Evolutionary conservation across 106 monocot genomes (phyloP), one percentile per base, ranked within the genome.

Genomic region (Xerophyta viscosa): DNA sequence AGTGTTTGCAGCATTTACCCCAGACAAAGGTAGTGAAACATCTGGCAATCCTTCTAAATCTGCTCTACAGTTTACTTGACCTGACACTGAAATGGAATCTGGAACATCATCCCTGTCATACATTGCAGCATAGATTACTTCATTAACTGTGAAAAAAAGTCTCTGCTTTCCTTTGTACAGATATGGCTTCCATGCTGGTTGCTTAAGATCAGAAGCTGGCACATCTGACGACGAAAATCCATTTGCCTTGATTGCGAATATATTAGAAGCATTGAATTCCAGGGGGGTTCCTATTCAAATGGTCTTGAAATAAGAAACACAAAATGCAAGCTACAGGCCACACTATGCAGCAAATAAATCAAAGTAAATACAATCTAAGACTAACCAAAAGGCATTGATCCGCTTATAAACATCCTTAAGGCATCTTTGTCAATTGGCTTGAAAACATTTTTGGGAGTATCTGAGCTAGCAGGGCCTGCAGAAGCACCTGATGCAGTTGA

Each of bases 181-280:
- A 57, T 88, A 88, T 18, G 94, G 94, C 51, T 96, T 96, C 94
- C 94, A 96, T 23, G 84, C 88, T 67, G 94, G 94, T 63, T 88
- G 94, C 31, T 82, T 84, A 13, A 81, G 68, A 33, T 81, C 84
- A 61, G 71, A 15, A 59, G 62, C 78, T 25, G 78, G 84, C 18
- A 68, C 27, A 67, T 96, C 94, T 44, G 70, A 61, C 27, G 88
- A 72, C 63, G 82, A 70, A 78, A 96, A 88, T 15, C 94, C 94
- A 66, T 29, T 79, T 12, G 65, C 23, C 62, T 73, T 81, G 46
- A 88, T 88, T 11, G 73, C 57, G 61, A 80, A 66, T 15, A 85
- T 76, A 66, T 88, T 88, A 46, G 80, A 22, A 51, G 59, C 70
- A 54, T 79, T 84, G 24, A 96, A 70, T 51, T 96, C 94, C 47